These are phyloP conservation scores for Alternaria arbusti DNA, from an alignment of 2,329 filamentous ascomycete genomes.

Conservation along the genomic window DNA sequence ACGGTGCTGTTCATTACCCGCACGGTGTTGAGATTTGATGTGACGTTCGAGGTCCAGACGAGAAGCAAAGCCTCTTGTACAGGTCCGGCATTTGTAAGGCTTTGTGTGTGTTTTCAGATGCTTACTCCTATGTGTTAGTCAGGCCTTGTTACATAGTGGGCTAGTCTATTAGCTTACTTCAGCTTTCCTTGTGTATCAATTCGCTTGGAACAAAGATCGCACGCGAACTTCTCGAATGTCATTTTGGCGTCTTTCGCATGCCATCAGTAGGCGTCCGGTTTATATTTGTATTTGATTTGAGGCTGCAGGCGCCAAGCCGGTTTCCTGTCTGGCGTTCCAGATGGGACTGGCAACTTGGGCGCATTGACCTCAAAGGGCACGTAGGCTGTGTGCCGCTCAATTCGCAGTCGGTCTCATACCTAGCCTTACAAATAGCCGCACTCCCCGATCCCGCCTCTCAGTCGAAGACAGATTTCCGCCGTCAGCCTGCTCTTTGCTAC, in stretches of 20 bases:
- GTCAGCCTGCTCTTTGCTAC: background rate
- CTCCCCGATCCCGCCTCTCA: background rate
- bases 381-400: too few species aligned
- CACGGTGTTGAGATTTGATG: conserved; percentile 1
- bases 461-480: background rate
- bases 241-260: background rate
- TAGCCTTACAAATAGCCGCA: background rate
- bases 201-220: background rate
- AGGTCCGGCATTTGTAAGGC: background rate
- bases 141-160: background rate
- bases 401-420: too few species aligned
- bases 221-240: background rate
- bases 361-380: background rate
- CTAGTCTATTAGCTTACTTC: conserved; percentile 1
- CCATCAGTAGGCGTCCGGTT: background rate
- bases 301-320: background rate
- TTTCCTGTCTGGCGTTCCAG: background rate
- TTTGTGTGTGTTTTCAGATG: conserved; percentile 16
- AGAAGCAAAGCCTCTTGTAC: conserved; percentile 7
- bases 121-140: conserved; percentile 1
- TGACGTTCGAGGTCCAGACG: conserved; percentile 12
- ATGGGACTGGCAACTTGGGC: background rate
- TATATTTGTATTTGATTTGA: background rate
- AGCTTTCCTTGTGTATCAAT: background rate
- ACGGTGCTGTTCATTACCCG: background rate